Base-by-base conservation (phyloP, 345 rosid species). In the Diplotaxis tenuifolia region DNA sequence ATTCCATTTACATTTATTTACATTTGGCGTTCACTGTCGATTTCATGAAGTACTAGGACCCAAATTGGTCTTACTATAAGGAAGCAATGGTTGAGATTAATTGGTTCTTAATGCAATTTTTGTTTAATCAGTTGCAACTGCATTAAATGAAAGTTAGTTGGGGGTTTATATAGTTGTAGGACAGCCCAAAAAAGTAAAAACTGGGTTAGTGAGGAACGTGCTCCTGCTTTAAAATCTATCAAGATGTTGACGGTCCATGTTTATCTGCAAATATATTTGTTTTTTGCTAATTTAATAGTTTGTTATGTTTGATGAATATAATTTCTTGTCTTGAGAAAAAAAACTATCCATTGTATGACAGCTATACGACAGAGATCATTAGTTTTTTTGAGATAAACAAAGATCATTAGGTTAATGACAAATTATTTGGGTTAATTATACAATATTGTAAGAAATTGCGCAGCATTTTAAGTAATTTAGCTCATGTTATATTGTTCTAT, bases 181-280 rank as follows among this genome's bases (percentile, higher is more conserved):
- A 36, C 65, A 57, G 23, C 23, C 23, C 47, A 20, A 32, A 20
- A 20, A 23, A 12, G 75, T 69, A 42, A 75, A 20, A 49, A 62
- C 23, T 59, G 75, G 50, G 79, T 76, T 69, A 75, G 70, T 75
- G 60, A 58, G 60, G 65, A 76, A 76, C 79, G 65, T 76, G 79
- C 75, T 76, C 53, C 53, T 70, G 54, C 79, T 70, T 70, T 31
- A 52, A 61, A 75, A 68, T 62, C 70, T 63, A 25, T 32, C 53
- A 16, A 62, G 75, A 70, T 54, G 54, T 29, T 63, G 79, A 76
- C 53, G 53, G 71, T 70, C 54, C 53, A 42, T 69, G 34, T 28
- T 55, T 63, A 32, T 75, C 70, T 22, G 11, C 65, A 36, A 56
- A 11, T 53, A 53, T 42, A 15, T 62, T 15, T 18, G 38, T 5